A percentile compares a stretch with the other conserved stretches of the same genome.
Evolutionary conservation across 2,329 filamentous ascomycete species (phyloP).

Genomic region (Sporothrix humicola): DNA sequence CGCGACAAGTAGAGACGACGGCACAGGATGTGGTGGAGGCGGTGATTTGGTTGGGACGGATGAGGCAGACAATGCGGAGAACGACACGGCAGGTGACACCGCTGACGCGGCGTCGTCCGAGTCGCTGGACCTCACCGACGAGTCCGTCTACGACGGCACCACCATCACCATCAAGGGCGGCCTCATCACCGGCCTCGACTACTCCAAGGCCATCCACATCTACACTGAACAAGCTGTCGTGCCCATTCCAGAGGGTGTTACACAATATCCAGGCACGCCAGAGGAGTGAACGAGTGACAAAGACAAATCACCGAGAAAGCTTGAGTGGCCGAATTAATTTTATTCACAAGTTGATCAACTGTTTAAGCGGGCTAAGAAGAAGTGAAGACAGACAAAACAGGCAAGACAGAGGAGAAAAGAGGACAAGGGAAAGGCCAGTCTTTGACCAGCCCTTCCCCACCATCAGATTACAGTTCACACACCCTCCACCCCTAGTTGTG

Average conservation of each 20-base stretch:
- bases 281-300: background rate
- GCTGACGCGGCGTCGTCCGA: background rate
- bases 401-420: too few relatives aligned
- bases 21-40: slow-evolving; percentile 25
- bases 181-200: slow-evolving; percentile 48
- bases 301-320: background rate
- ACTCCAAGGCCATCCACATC: slow-evolving; percentile 52
- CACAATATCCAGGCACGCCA: slow-evolving; percentile 36
- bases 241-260: slow-evolving; percentile 48
- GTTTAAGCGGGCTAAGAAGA: background rate
- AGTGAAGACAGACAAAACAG: too few relatives aligned
- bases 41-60: background rate
- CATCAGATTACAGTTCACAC: background rate
- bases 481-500: background rate
- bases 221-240: slow-evolving; percentile 54
- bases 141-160: slow-evolving; percentile 47
- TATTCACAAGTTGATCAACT: background rate
- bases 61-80: background rate
- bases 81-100: background rate
- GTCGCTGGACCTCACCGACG: slow-evolving; percentile 34
- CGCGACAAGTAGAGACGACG: background rate
- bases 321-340: background rate
- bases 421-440: too few relatives aligned
- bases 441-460: too few relatives aligned
- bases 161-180: slow-evolving; percentile 56